Base-by-base conservation (phyloP, 2,329 filamentous ascomycete species). In the Xylariaceae sp. region DNA sequence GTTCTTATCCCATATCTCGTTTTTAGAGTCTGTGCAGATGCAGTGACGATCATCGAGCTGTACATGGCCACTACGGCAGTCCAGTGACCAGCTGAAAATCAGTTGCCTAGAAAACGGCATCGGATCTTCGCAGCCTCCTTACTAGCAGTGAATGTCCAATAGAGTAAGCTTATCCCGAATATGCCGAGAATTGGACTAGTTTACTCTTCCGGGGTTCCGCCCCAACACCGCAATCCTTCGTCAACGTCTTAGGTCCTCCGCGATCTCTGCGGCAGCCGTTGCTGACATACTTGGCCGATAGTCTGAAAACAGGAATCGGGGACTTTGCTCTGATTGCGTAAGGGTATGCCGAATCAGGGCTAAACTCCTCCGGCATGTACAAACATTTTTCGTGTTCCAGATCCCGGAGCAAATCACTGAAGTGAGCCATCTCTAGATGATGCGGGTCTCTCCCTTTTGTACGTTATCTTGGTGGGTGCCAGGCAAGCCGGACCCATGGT, bases 301-400 rank as follows among this genome's bases (percentile, higher is more conserved):
- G 18, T 33, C 47, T 51, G 20, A 37, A 55, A 55, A 7, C 35
- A 39, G 55, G 44, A 55, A 40, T 23, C 13, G n/a, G 55, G 51
- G 55, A 55, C 55, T 58, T 58, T 58, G 43, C 35, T 47, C 16
- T 42, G 18, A 44, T 39, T 35, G 36, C 13, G 8, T 47, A 27
- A 44, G 30, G 20, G 32, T 48, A 51, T 27, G 37, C 42, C 29
- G 33, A 27, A 29, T 30, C 5, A 6, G 36, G 42, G 32, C 37
- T 43, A 54, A 36, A 8, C 44, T 30, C 26, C 32, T 21, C n/a
- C 15, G 15, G 9, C 26, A 44, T 29, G 40, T 7, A 29, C 48
- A 32, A n/a, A n/a, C n/a, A n/a, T n/a, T n/a, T 23, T 33, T 36
- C 46, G 29, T 29, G 18, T 16, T 8, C 46, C 24, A 43, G 43